These are phyloP conservation scores for Ascochyta pisi DNA, from an alignment of 2,329 filamentous ascomycete genomes.

Conservation along the genomic window DNA sequence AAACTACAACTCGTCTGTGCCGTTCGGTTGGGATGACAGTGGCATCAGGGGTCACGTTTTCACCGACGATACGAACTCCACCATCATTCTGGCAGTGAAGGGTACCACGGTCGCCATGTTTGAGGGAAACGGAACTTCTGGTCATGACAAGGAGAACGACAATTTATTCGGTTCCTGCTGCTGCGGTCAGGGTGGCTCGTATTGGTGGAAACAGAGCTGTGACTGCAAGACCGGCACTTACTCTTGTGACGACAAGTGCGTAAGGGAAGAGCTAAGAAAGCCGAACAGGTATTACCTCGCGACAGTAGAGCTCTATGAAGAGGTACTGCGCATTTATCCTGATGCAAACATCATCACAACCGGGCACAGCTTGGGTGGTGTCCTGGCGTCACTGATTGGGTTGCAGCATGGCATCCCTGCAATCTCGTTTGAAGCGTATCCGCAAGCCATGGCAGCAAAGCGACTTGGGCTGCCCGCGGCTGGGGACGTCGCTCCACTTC, in stretches of 20 bases:
- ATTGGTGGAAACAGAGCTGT: constrained; percentile 45
- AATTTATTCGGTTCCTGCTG: constrained; percentile 47
- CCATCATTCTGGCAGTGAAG: constrained; percentile 44
- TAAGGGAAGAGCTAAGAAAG: constrained; percentile 39
- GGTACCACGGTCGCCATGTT: constrained; percentile 47
- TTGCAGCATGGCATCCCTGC: constrained; percentile 42
- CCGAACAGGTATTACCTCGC: constrained; percentile 45
- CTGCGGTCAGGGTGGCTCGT: constrained; percentile 45
- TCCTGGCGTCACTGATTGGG: constrained; percentile 45
- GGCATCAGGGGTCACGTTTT: constrained; percentile 48
- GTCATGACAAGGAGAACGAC: constrained; percentile 48
- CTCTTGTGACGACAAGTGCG: constrained; percentile 44
- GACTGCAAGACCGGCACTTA: constrained; percentile 47
- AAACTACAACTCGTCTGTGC: constrained; percentile 39
- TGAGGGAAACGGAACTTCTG: constrained; percentile 46
- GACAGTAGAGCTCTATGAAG: constrained; percentile 42
- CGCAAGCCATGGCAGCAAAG: constrained; percentile 44
- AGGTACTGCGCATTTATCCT: constrained; percentile 44
- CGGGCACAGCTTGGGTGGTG: constrained; percentile 46
- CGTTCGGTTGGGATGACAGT: constrained; percentile 48
- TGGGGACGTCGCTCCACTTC: constrained; percentile 38
- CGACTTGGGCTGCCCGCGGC: constrained; percentile 41
- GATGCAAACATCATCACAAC: constrained; percentile 44
- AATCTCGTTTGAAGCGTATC: constrained; percentile 46
- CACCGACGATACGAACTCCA: constrained; percentile 41